These are phyloP conservation scores for Pyrus hybrid DNA, from an alignment of 331 rosid genomes.

Conservation along the genomic window DNA sequence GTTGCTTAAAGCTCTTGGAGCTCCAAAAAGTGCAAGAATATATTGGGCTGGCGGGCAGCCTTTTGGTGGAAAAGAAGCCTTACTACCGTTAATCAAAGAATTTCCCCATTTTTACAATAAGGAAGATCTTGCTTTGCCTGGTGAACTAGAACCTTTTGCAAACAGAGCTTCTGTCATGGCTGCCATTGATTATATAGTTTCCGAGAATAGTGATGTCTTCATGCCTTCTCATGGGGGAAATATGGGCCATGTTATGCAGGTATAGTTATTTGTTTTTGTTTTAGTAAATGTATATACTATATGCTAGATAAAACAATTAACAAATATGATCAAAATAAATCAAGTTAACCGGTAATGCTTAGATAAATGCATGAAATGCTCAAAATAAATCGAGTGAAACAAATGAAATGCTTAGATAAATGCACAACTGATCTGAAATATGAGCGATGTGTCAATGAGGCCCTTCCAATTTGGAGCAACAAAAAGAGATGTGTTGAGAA, in stretches of 20 bases:
- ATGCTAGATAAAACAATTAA: background rate
- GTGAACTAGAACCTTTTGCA: slow-evolving; percentile 63
- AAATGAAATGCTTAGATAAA: background rate
- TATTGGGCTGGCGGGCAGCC: slow-evolving; percentile 99
- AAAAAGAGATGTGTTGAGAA: background rate
- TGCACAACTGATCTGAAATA: background rate
- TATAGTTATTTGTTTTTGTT: slow-evolving; percentile 4
- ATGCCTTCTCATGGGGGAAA: slow-evolving; percentile 99
- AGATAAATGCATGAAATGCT: no score
- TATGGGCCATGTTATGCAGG: slow-evolving; percentile 98
- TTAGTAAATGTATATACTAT: background rate
- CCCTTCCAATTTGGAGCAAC: background rate
- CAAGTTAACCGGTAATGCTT: background rate
- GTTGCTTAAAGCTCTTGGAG: slow-evolving; percentile 86
- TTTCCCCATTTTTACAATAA: slow-evolving; percentile 68
- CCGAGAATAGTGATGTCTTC: slow-evolving; percentile 87
- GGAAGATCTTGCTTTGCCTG: slow-evolving; percentile 75
- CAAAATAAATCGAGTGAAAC: background rate
- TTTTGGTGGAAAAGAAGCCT: slow-evolving; percentile 78
- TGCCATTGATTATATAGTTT: slow-evolving; percentile 84
- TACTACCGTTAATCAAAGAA: slow-evolving; percentile 53
- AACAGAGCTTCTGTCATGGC: slow-evolving; percentile 87
- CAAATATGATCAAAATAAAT: background rate
- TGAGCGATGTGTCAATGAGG: no score
- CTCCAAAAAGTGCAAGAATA: slow-evolving; percentile 64